Base-by-base conservation (phyloP, 2,329 filamentous ascomycete species). In the Bipolaris oryzae region DNA sequence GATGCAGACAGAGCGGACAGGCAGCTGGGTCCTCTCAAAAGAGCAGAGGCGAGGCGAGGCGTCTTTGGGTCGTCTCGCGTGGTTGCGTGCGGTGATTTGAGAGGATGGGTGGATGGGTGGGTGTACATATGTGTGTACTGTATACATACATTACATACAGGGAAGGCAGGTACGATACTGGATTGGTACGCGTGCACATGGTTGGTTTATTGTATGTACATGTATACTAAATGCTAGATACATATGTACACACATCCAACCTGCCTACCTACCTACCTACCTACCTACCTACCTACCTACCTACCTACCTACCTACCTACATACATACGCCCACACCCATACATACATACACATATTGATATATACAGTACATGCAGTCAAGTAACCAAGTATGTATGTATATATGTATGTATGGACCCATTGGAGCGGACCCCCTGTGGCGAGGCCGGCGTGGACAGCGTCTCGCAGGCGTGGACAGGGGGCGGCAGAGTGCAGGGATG, bases 401-500 rank as follows among this genome's bases (percentile, higher is more conserved):
- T n/a, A 6, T 6, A 23, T 5, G 23, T 23, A 23, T 10, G 25
- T 28, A 39, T 31, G 39, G 31, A 43, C 37, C 44, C 41, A 46
- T 44, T 11, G 31, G 9, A 28, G 9, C 25, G 25, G 25, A 28
- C 25, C 7, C 25, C 25, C 25, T 57, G 58, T 55, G 61, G 55
- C 58, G 58, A 48, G 33, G 58, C 18, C n/a, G n/a, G n/a, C 41
- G 37, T 62, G 49, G 51, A 54, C 60, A 61, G 39, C 55, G 60
- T 58, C 54, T 63, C 51, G 60, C 52, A 16, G 34, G 28, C 46
- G 7, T 28, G 25, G 47, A 53, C 55, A 57, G 57, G 43, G 58
- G 55, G 51, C 60, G 44, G 55, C 58, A 57, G 57, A 56, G 39
- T 13, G 28, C 71, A 73, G 70, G 71, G 71, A 71, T 71, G 66